Percentiles rank a stretch among this genome's conserved stretches.
Evolutionary conservation across 176 grass and related monocot genomes (phyloP).

Genomic region (Oryza nivara): DNA sequence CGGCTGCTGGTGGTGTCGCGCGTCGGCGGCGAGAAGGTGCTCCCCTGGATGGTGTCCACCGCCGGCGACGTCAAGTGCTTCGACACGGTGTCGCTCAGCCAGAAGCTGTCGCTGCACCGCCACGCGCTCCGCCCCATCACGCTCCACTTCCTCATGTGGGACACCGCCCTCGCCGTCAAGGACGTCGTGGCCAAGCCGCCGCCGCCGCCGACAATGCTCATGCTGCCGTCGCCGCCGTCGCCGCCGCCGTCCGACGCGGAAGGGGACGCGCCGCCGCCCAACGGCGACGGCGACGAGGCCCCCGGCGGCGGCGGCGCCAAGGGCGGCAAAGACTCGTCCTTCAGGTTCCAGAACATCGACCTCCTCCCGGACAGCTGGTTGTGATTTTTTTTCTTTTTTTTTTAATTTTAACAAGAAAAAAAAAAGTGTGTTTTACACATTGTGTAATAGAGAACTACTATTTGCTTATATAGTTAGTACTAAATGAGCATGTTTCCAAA

Average conservation of each 20-base stretch:
- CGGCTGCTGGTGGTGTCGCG: conserved; percentile 78
- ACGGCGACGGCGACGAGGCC: conserved; percentile 35
- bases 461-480: too few species aligned
- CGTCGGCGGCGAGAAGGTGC: conserved; percentile 79
- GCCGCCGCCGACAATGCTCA: background rate
- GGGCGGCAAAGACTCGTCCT: conserved; percentile 59
- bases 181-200: conserved; percentile 22
- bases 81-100: conserved; percentile 95
- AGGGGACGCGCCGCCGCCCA: background rate
- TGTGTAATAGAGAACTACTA: too few species aligned
- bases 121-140: conserved; percentile 83
- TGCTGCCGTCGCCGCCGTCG: conserved; percentile 11
- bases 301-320: conserved; percentile 22
- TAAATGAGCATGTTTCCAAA: too few species aligned
- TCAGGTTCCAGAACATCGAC: conserved; percentile 81
- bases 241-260: background rate
- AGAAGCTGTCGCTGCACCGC: conserved; percentile 92
- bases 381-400: conserved; percentile 27
- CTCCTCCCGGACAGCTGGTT: conserved; percentile 90
- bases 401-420: too few species aligned
- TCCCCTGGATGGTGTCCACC: conserved; percentile 79
- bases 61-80: conserved; percentile 82
- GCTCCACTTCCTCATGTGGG: conserved; percentile 88
- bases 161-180: conserved; percentile 15
- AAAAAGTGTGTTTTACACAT: too few species aligned